Conservation (phyloP, 805 yeast genomes). For the Jamesozyma hellenica region DNA sequence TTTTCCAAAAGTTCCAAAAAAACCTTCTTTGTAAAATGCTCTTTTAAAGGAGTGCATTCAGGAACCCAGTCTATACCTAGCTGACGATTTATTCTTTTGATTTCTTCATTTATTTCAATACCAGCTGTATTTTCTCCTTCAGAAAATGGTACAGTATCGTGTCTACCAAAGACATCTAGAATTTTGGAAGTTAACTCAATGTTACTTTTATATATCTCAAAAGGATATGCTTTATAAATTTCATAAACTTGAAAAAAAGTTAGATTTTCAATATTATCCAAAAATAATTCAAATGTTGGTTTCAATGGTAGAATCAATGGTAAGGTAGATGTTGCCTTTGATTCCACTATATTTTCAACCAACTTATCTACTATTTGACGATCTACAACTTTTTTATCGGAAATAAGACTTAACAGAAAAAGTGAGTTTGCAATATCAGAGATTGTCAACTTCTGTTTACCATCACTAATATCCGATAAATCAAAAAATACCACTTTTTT, state of each 20-base stretch:
- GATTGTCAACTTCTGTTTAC: conserved; percentile 14
- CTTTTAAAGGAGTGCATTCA: neutral
- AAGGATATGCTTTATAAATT: conserved; percentile 7
- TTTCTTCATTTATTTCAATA: conserved; percentile 2
- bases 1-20: conserved; percentile 14
- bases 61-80: conserved; percentile 2
- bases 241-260: conserved; percentile 14
- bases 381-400: conserved; percentile 4
- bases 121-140: conserved; percentile 12
- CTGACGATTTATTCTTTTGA: conserved; percentile 2
- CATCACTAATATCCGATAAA: conserved; percentile 28
- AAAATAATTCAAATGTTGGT: conserved; percentile 7
- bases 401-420: conserved; percentile 17
- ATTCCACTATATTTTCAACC: conserved; percentile 8
- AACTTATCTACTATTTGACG: conserved; percentile 10
- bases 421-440: conserved; percentile 18
- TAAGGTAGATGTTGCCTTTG: conserved; percentile 8
- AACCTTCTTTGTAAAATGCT: conserved; percentile 1
- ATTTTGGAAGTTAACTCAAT: conserved; percentile 8
- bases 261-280: conserved; percentile 8
- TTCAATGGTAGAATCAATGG: conserved; percentile 8
- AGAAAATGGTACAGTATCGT: conserved; percentile 1
- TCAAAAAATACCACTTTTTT: conserved; percentile 34
- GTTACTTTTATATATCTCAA: conserved; percentile 6
- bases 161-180: conserved; percentile 12